phyloP scores from a whole-genome alignment of 139 green algal species.

The Chlamydomonas schloesseri region DNA sequence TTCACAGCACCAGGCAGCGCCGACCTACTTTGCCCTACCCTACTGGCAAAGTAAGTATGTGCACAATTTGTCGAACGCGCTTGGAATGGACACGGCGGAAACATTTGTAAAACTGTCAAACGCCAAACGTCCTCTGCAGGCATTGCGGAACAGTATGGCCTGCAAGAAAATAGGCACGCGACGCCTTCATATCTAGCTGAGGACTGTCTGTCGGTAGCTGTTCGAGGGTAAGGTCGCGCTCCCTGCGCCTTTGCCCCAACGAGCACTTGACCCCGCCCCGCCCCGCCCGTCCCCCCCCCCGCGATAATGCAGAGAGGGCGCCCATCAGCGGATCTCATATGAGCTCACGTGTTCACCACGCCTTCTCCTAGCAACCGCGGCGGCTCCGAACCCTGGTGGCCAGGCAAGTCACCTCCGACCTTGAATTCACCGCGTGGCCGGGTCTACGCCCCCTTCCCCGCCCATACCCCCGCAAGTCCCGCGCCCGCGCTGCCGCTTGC shows the following conservation, averaged over 20 bases:
- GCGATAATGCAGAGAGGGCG: background rate
- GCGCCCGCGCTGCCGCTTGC: no score
- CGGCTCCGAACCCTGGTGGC: background rate
- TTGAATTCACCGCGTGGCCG: background rate
- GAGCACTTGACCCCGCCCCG: background rate
- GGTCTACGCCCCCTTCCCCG: background rate
- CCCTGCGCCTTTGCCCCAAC: no score
- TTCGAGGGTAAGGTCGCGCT: conserved; percentile 1
- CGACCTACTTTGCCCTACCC: background rate
- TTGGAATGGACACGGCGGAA: no score
- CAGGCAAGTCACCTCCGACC: background rate
- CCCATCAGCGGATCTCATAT: background rate
- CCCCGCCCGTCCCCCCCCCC: background rate
- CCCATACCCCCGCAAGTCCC: no score
- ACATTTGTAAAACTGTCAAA: no score
- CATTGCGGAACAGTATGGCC: background rate
- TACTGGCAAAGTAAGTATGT: conserved; percentile 28
- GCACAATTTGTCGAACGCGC: no score
- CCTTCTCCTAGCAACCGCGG: background rate
- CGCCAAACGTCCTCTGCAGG: background rate
- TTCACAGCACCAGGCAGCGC: background rate
- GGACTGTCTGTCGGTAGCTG: background rate
- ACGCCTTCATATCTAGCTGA: background rate
- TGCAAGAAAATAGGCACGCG: background rate
- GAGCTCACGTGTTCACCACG: conserved; percentile 1